Evolutionary conservation across 1,284 basidiomycete species (phyloP), one percentile per base, ranked within the genome.

Genomic region (Spongispora temasekensis): DNA sequence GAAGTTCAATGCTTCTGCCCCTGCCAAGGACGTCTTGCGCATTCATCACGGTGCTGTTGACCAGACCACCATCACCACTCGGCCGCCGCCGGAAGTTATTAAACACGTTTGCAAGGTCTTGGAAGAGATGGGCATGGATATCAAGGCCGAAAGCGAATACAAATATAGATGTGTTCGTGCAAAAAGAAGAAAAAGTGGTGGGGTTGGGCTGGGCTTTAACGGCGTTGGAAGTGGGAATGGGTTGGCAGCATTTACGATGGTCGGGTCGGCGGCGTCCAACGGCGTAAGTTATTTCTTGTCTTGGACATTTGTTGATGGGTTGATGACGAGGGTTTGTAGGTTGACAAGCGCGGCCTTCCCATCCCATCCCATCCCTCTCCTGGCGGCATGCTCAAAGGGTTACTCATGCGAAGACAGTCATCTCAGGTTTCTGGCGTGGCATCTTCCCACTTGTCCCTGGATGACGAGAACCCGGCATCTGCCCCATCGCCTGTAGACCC

Each of bases 21-120:
- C 72, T 21, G 58, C 64, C 40, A 88, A 87, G 64, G 81, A 81
- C 37, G 86, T 85, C 58, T 79, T 98, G 56, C 87, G 93, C 17
- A 85, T 93, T 46, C 97, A 98, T 71, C 90, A 93, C 65, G 96
- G 97, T 65, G 90, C 96, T 2, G 91, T 99, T 30, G 97, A 98
- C 75, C 91, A 94, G 71, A 90, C 90, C 25, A 97, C 91, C 42
- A 86, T 98, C 64, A 97, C 96, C 10, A 93, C 90, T 8, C 84
- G 88, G 21, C 80, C 88, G 17, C 96, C 97, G 15, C 84, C 87
- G 7, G 91, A 94, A 64, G 94, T 98, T 48, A 93, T 99, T 80
- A 84, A 83, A 61, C 91, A 95, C 71, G 86, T 98, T 35, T 83
- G 85, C 67, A 81, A 83, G 61, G 91, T 95, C 19, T 80, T 99